Conservation (phyloP, 305 asterid genomes). For the Rubia tinctorum region DNA sequence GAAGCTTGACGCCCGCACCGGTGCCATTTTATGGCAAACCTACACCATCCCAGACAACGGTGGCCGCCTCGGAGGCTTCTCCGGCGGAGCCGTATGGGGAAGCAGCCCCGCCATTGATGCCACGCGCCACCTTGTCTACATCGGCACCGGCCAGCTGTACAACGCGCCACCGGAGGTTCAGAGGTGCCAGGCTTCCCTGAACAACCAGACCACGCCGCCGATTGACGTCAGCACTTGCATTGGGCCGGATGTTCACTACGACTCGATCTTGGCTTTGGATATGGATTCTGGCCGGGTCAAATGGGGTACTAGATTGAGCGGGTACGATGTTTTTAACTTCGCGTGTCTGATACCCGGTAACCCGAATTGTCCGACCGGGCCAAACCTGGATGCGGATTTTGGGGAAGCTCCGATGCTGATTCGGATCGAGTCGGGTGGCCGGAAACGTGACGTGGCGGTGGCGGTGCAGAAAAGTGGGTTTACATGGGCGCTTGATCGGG, state of each 20-base stretch:
- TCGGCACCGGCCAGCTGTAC: constrained; percentile 65
- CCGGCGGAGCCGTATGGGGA: constrained; percentile 75
- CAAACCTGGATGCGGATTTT: constrained; percentile 74
- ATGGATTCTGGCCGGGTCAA: constrained; percentile 39
- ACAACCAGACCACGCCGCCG: constrained; percentile 45
- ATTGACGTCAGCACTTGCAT: constrained; percentile 40
- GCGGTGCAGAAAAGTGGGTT: constrained; percentile 80
- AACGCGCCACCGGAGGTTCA: constrained; percentile 53
- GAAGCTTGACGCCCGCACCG: constrained; percentile 49
- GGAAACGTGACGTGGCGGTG: constrained; percentile 48
- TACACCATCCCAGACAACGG: constrained; percentile 70
- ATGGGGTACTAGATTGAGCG: constrained; percentile 56
- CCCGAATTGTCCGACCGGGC: constrained; percentile 68
- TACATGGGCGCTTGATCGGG: constrained; percentile 70
- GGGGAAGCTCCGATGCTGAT: constrained; percentile 89
- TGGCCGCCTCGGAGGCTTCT: constrained; percentile 48
- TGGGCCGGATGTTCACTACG: constrained; percentile 50
- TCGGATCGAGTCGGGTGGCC: constrained; percentile 29
- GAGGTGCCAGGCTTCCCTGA: constrained; percentile 47
- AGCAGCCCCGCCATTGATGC: constrained; percentile 74
- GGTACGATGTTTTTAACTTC: constrained; percentile 61
- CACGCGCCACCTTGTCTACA: constrained; percentile 37
- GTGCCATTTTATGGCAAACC: constrained; percentile 67
- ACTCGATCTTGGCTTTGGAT: constrained; percentile 58
- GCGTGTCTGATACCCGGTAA: constrained; percentile 58